Evolutionary conservation across 208 protist species (phyloP).

Genomic region (Trypanosoma brucei): DNA sequence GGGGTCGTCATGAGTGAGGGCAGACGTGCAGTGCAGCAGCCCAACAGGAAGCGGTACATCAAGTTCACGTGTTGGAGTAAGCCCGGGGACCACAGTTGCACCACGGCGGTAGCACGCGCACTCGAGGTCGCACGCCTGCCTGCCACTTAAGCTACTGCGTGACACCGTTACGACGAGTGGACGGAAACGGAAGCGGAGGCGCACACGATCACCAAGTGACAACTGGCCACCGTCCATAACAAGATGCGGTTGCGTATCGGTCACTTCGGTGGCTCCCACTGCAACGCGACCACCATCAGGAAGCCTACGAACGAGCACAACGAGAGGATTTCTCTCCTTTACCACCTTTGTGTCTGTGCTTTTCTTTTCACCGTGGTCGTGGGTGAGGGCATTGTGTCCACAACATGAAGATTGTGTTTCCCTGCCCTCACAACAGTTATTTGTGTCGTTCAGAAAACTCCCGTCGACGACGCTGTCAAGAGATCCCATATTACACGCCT

Average conservation of each 20-base stretch:
- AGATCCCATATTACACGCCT: too few species aligned
- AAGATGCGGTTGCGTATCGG: conserved; percentile 33
- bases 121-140: conserved; percentile 44
- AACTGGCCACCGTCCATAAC: conserved; percentile 39
- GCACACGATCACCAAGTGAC: conserved; percentile 37
- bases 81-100: conserved; percentile 37
- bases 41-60: conserved; percentile 44
- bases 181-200: conserved; percentile 51
- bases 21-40: conserved; percentile 48
- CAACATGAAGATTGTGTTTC: neutral
- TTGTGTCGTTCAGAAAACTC: conserved; percentile 16
- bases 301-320: conserved; percentile 31
- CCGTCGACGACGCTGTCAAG: neutral
- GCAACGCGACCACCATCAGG: conserved; percentile 24
- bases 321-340: conserved; percentile 33
- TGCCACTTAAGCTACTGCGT: conserved; percentile 25
- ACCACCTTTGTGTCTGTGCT: neutral
- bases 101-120: conserved; percentile 62
- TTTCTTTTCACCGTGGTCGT: neutral
- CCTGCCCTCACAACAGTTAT: neutral
- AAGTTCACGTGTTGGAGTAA: conserved; percentile 14
- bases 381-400: neutral
- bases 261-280: conserved; percentile 31
- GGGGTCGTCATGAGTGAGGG: conserved; percentile 44
- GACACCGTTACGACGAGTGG: conserved; percentile 71